Evolutionary conservation across 2,329 filamentous ascomycete species (phyloP), one percentile per base, ranked within the genome.

Genomic region (Neopestalotiopsis rosae): DNA sequence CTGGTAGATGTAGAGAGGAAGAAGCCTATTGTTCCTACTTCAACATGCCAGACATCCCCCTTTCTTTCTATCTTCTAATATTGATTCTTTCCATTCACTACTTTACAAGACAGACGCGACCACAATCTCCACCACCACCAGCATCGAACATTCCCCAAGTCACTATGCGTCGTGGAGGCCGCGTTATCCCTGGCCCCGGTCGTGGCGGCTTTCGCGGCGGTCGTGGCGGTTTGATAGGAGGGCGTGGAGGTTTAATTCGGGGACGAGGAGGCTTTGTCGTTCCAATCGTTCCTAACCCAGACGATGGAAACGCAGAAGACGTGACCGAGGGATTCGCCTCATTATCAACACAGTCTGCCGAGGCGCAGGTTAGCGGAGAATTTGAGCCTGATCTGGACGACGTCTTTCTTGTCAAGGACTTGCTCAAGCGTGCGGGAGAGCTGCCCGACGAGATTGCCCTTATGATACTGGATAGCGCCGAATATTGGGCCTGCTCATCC

Each of bases 401-500:
- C 74, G 84, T 90, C 1, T 70, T 84, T 2, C 76, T 85, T 1
- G 82, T 85, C 12, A 87, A 86, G 66, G 74, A 80, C 13, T 82
- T 87, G 76, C 75, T 91, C n/a, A 74, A 73, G 32, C 80, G 81
- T 66, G 79, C 77, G 12, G 77, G 79, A 6, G 76, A 75, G 2
- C 78, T 91, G 1, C 89, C 89, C 0, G 76, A 81, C 1, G 89
- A 91, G 69, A 69, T 91, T 0, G 79, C 89, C 49, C 85, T 90
- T 73, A 75, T 77, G 61, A 84, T 91, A 61, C 77, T 91, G 67
- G 89, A 91, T 73, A 76, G 81, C 34, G 89, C 88, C 67, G 88
- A 90, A 77, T 91, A 91, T 77, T 91, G 89, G 89, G 85, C 85
- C 14, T 85, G 86, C 71, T 84, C 85, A 0, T 77, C 79, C 1